phyloP scores from a whole-genome alignment of 495 filamentous ascomycete species.

The Neurospora intermedia region DNA sequence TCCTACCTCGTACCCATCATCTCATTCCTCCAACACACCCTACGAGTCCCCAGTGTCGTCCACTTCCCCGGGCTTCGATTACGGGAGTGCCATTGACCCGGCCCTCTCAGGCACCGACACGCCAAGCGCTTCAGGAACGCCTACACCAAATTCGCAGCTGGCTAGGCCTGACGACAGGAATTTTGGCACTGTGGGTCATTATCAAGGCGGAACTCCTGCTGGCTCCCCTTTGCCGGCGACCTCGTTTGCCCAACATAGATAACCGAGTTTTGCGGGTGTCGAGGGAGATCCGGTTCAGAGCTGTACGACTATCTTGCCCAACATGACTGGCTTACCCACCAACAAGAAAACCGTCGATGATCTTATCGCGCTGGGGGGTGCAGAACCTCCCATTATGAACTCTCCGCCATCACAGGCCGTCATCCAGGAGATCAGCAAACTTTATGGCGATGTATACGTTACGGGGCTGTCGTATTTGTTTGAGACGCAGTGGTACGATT shows the following conservation, averaged over 20 bases:
- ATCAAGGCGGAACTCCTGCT: not conserved
- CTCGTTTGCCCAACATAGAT: not conserved
- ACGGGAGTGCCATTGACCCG: slow-evolving; percentile 63
- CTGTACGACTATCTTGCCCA: not conserved
- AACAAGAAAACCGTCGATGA: slow-evolving; percentile 66
- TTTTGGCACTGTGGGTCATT: not conserved
- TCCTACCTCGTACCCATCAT: slow-evolving; percentile 17
- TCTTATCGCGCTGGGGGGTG: slow-evolving; percentile 56
- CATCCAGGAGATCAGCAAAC: slow-evolving; percentile 58
- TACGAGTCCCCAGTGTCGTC: slow-evolving; percentile 30
- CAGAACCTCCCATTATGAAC: slow-evolving; percentile 49
- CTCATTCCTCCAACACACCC: slow-evolving; percentile 16
- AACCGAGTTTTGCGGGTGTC: not conserved
- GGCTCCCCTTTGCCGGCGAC: not conserved
- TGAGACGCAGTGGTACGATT: slow-evolving; percentile 72
- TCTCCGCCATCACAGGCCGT: slow-evolving; percentile 39
- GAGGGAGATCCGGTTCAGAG: not conserved
- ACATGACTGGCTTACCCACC: slow-evolving; percentile 34
- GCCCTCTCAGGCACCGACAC: slow-evolving; percentile 45
- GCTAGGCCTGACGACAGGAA: slow-evolving; percentile 14
- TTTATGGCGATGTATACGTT: slow-evolving; percentile 68
- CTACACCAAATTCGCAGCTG: slow-evolving; percentile 28
- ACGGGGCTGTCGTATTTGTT: slow-evolving; percentile 69
- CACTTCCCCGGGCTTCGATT: slow-evolving; percentile 49
- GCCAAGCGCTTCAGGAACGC: slow-evolving; percentile 21